These are phyloP conservation scores for Physaria fendleri DNA, from an alignment of 345 rosid genomes.

Conservation along the genomic window DNA sequence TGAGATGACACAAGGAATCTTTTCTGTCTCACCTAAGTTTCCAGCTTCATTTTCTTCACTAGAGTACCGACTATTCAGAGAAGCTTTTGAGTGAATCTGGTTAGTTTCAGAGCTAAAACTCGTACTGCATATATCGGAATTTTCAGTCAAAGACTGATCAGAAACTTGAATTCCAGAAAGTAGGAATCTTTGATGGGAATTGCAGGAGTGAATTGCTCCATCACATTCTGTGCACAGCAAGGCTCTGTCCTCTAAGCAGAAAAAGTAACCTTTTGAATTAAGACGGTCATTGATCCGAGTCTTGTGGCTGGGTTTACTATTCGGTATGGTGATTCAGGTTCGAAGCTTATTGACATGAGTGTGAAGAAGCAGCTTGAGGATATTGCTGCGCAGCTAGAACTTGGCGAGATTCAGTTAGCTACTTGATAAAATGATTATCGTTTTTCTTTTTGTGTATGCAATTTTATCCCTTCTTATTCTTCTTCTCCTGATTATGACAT, in stretches of 20 bases:
- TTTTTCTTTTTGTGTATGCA: no score
- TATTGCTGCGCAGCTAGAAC: no score
- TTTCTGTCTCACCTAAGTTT: conserved; percentile 18
- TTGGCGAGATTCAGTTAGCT: no score
- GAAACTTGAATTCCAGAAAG: conserved; percentile 33
- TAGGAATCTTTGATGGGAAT: conserved; percentile 33
- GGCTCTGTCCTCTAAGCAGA: conserved; percentile 41
- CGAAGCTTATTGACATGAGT: no score
- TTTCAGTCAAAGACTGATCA: conserved; percentile 7
- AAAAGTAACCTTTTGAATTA: conserved; percentile 30
- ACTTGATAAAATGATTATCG: no score
- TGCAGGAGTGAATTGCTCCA: conserved; percentile 28
- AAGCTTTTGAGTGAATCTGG: conserved; percentile 18
- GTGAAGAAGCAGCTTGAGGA: no score
- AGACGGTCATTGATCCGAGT: no score
- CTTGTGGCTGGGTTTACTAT: no score
- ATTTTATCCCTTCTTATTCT: no score
- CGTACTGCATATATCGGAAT: conserved; percentile 21
- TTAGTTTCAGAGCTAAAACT: conserved; percentile 16
- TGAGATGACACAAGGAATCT: background rate
- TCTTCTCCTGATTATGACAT: no score
- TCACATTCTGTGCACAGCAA: conserved; percentile 35
- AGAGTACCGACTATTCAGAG: conserved; percentile 18
- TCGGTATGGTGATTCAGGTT: no score
- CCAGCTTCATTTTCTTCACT: conserved; percentile 26